These are phyloP conservation scores for Neofusicoccum laricinum DNA, from an alignment of 2,329 filamentous ascomycete genomes.

Conservation along the genomic window DNA sequence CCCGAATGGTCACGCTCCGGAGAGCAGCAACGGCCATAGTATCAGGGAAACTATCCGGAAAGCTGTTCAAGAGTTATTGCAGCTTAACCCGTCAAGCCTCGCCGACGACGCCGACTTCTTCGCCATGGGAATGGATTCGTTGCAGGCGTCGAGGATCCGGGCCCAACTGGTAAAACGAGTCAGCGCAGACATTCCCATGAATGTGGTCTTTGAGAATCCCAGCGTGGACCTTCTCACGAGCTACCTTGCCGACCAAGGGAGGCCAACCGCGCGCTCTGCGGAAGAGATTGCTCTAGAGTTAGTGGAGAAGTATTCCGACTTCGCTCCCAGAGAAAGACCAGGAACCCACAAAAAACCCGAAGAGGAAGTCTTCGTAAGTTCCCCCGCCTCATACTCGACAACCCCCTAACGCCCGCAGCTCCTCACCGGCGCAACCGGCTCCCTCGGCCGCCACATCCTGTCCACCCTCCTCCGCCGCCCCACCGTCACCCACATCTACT, in stretches of 20 bases:
- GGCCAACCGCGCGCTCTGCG: not conserved
- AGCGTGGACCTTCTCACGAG: conserved; percentile 34
- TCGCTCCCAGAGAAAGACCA: not conserved
- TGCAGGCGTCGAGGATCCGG: conserved; percentile 58
- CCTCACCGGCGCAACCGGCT: conserved; percentile 64
- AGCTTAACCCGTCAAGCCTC: not conserved
- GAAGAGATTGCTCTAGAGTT: not conserved
- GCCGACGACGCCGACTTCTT: conserved; percentile 53
- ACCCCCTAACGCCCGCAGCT: conserved; percentile 29
- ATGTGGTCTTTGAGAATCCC: conserved; percentile 58
- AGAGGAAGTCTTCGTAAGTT: not conserved
- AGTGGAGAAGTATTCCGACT: not conserved
- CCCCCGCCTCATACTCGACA: not conserved
- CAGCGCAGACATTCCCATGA: conserved; percentile 52
- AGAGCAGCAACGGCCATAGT: conserved; percentile 1
- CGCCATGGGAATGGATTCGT: conserved; percentile 54
- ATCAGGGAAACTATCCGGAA: conserved; percentile 29
- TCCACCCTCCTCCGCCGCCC: conserved; percentile 28
- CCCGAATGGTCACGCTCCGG: conserved; percentile 8
- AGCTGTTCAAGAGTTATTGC: conserved; percentile 19
- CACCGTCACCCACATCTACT: conserved; percentile 45
- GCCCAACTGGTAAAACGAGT: conserved; percentile 51
- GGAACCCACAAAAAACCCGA: not conserved
- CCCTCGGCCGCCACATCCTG: conserved; percentile 60
- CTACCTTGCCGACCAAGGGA: not conserved